These are phyloP conservation scores for Trametes maxima DNA, from an alignment of 768 basidiomycete genomes.

Conservation along the genomic window DNA sequence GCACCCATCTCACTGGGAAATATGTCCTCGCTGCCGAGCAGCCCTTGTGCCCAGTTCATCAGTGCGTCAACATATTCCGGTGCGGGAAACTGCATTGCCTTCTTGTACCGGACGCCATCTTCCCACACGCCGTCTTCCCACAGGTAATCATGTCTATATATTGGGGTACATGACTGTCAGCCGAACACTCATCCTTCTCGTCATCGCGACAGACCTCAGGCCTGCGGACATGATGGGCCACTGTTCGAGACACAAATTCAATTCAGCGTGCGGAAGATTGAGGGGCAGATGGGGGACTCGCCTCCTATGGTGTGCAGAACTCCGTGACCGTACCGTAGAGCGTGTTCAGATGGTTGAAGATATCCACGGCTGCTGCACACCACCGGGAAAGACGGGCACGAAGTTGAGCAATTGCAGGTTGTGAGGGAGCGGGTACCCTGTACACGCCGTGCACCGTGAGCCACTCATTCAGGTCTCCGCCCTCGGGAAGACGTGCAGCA, in stretches of 20 bases:
- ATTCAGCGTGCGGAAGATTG: background rate
- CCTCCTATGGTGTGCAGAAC: constrained; percentile 95
- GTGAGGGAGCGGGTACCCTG: background rate
- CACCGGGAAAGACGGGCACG: background rate
- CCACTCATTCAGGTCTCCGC: constrained; percentile 98
- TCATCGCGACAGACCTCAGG: constrained; percentile 62
- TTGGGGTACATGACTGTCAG: constrained; percentile 3
- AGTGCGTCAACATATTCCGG: constrained; percentile 97
- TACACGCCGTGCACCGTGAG: constrained; percentile 93
- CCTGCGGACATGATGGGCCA: constrained; percentile 98
- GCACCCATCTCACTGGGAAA: constrained; percentile 96
- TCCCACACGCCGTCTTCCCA: too few relatives aligned
- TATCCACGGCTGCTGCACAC: constrained; percentile 80
- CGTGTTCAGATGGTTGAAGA: constrained; percentile 99
- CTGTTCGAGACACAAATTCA: constrained; percentile 42
- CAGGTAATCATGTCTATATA: constrained; percentile 87
- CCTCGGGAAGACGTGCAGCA: constrained; percentile 93
- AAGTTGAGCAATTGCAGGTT: too few relatives aligned
- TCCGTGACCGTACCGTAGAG: constrained; percentile 97
- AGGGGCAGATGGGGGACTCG: constrained; percentile 38
- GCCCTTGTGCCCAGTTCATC: constrained; percentile 97
- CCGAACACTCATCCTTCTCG: constrained; percentile 1
- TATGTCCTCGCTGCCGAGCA: constrained; percentile 88
- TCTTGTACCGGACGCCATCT: constrained; percentile 85
- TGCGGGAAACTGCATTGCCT: constrained; percentile 88